Base-by-base conservation (phyloP, 2,329 filamentous ascomycete genomes). In the Aspergillus flavus region DNA sequence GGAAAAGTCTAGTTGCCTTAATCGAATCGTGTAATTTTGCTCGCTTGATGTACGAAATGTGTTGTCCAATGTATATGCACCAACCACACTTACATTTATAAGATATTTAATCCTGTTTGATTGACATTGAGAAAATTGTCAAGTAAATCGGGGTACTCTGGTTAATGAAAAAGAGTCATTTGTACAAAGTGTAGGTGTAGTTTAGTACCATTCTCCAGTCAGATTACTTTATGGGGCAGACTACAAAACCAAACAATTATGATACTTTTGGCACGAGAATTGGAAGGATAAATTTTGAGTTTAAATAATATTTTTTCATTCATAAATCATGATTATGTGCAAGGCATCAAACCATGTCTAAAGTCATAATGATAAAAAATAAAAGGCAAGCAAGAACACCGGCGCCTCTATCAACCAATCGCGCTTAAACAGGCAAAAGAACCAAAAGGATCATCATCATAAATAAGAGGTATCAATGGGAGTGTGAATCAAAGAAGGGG, bases 331-430 rank as follows among this genome's bases (percentile, higher is more conserved):
- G 50, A 39, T 56, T 56, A 59, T 63, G 41, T 55, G 36, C 61
- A 23, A 55, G 32, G 21, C 52, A 55, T 55, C 32, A 55, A 39
- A 55, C 16, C 32, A 55, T 55, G 52, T 55, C 32, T 26, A 36
- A n/a, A n/a, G 55, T 58, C 48, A 59, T 62, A 23, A 57, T 12
- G 21, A 16, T 2, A 23, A 16, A 53, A 41, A 45, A 41, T 28
- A 19, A 56, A 57, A 39, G 39, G 4, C 19, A 39, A 28, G 41
- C 34, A n/a, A 19, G 54, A 60, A 58, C 46, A 54, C 72, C 70
- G 70, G 72, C 73, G 73, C 73, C 73, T 76, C 72, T 76, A 76
- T 73, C 65, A 50, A 45, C 48, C 63, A 67, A 55, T n/a, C 63
- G 65, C 68, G 66, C 64, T 64, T 26, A 58, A 61, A 64, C 63